Evolutionary conservation across 306 rosid species (phyloP).

Genomic region (Lupinus albus): DNA sequence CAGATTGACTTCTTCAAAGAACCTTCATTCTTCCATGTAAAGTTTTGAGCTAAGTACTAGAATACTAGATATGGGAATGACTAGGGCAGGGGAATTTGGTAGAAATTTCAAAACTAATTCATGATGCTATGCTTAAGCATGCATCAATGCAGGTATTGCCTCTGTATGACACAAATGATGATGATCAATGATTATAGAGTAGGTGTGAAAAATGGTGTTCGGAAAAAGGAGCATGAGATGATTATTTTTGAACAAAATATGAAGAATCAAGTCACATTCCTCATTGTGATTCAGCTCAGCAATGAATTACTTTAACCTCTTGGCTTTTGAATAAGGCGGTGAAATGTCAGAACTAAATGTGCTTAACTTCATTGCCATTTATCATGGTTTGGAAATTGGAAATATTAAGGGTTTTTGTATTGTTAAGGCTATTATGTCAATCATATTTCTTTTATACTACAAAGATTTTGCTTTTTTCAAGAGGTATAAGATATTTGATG

Average conservation of each 20-base stretch:
- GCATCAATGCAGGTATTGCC: neutral
- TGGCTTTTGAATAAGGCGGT: neutral
- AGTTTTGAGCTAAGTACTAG: constrained; percentile 1
- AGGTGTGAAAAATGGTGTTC: no score
- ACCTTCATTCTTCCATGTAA: constrained; percentile 43
- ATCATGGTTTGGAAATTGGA: neutral
- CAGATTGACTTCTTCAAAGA: constrained; percentile 43
- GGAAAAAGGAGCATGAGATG: no score
- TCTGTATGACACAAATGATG: neutral
- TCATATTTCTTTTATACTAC: neutral
- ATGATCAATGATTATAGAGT: no score
- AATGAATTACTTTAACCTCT: neutral
- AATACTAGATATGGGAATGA: neutral
- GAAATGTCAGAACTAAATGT: neutral
- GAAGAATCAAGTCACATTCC: neutral
- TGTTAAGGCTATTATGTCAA: neutral
- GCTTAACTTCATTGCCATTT: constrained; percentile 8
- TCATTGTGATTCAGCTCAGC: neutral
- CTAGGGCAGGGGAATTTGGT: neutral
- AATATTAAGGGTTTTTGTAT: neutral
- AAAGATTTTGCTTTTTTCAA: neutral
- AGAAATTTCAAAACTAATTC: neutral
- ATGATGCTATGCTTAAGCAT: neutral
- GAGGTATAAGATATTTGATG: neutral
- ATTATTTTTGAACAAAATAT: neutral